Evolutionary conservation across 331 rosid species (phyloP).

Genomic region (Quercus tomentella): DNA sequence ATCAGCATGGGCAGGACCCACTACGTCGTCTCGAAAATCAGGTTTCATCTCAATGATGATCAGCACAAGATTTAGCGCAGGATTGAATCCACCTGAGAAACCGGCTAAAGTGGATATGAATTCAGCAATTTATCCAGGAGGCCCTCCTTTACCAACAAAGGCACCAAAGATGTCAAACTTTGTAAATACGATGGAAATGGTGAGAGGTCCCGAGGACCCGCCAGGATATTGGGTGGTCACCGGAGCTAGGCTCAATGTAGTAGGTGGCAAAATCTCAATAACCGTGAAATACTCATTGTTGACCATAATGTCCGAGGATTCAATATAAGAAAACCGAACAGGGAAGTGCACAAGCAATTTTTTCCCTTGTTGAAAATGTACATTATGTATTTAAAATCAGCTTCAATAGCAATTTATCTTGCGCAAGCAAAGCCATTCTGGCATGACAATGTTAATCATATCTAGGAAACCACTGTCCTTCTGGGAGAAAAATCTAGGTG

Average conservation of each 20-base stretch:
- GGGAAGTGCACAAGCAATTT: not conserved
- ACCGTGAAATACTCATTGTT: constrained; percentile 78
- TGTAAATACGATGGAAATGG: constrained; percentile 73
- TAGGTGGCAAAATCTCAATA: constrained; percentile 62
- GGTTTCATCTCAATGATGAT: constrained; percentile 72
- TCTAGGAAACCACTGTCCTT: not conserved
- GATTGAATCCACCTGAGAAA: constrained; percentile 34
- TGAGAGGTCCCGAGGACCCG: constrained; percentile 72
- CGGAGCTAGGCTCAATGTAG: constrained; percentile 76
- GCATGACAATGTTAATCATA: not conserved
- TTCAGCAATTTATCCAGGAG: constrained; percentile 65
- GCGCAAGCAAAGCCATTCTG: not conserved
- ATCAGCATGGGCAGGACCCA: constrained; percentile 84
- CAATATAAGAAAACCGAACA: constrained; percentile 14
- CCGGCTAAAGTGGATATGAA: constrained; percentile 61
- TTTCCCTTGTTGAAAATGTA: constrained; percentile 25
- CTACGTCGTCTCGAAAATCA: constrained; percentile 55
- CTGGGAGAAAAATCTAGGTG: not conserved
- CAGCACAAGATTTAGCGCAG: constrained; percentile 69
- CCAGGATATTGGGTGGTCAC: constrained; percentile 98
- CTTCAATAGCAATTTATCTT: not conserved
- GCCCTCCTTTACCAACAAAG: constrained; percentile 71
- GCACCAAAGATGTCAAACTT: constrained; percentile 63
- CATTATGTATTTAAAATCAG: constrained; percentile 1
- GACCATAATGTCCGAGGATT: constrained; percentile 62